Conservation (phyloP, 768 basidiomycete genomes). For the Collybiopsis confluens region DNA sequence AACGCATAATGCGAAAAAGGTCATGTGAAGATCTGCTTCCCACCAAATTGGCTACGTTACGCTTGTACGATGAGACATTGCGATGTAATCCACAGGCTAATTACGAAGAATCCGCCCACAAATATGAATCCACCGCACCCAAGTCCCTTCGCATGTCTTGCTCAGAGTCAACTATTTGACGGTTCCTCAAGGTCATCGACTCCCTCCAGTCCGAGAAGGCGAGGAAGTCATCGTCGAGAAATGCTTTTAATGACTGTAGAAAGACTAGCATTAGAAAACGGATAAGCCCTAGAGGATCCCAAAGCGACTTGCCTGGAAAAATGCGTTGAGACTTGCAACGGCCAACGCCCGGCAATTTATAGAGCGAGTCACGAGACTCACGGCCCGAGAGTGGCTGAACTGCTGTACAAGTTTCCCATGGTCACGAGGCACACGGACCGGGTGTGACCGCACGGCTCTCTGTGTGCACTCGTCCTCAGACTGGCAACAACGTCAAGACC, state of each 20-base stretch:
- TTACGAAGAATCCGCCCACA: constrained; percentile 58
- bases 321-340: constrained; percentile 41
- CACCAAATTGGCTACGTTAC: not conserved
- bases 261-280: constrained; percentile 14
- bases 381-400: not conserved
- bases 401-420: constrained; percentile 30
- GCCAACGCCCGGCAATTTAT: constrained; percentile 17
- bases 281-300: not conserved
- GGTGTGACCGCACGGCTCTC: too few species aligned
- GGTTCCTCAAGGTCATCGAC: constrained; percentile 84
- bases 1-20: not conserved
- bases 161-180: constrained; percentile 77
- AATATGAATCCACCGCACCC: constrained; percentile 68
- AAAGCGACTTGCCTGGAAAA: constrained; percentile 50
- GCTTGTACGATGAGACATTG: constrained; percentile 89
- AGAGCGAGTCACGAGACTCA: constrained; percentile 2
- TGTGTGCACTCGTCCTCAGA: too few species aligned
- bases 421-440: too few species aligned
- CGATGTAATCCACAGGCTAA: constrained; percentile 64
- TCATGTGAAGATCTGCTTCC: constrained; percentile 6
- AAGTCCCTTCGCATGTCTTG: constrained; percentile 71
- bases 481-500: too few species aligned
- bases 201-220: constrained; percentile 63
- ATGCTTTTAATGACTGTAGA: constrained; percentile 87
- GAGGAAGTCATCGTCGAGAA: constrained; percentile 76